phyloP scores from a whole-genome alignment of 176 grass and related monocot species.

The Phragmites australis region DNA sequence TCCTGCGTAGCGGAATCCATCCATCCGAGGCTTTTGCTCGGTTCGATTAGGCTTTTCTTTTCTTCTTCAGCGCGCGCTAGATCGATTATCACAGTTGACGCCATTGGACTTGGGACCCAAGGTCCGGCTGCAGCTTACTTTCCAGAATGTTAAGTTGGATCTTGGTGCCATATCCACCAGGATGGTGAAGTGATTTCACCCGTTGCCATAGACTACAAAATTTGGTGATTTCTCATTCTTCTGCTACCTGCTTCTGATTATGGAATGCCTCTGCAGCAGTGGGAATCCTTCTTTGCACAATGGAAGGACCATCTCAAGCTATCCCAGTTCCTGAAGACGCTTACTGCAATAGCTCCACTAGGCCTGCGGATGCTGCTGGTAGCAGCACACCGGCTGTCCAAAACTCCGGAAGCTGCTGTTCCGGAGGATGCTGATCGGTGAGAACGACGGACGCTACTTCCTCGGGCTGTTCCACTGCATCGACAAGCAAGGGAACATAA shows the following conservation, averaged over 20 bases:
- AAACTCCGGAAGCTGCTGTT: constrained; percentile 74
- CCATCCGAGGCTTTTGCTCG: not conserved
- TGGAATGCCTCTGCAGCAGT: constrained; percentile 23
- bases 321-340: not conserved
- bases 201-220: not conserved
- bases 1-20: not conserved
- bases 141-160: too few species aligned
- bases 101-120: not conserved
- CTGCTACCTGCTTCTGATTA: not conserved
- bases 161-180: too few species aligned
- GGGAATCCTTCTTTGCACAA: not conserved
- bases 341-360: not conserved
- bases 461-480: constrained; percentile 84
- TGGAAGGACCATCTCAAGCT: constrained; percentile 35
- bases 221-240: not conserved
- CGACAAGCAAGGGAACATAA: constrained; percentile 94
- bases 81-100: not conserved
- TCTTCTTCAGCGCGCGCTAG: not conserved
- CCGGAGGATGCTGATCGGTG: constrained; percentile 72
- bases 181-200: not conserved
- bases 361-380: not conserved
- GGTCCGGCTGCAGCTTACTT: too few species aligned
- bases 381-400: constrained; percentile 58
- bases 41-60: not conserved
- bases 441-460: constrained; percentile 81